Conservation (phyloP, 1,284 basidiomycete species). For the Rhizoctonia solani region DNA sequence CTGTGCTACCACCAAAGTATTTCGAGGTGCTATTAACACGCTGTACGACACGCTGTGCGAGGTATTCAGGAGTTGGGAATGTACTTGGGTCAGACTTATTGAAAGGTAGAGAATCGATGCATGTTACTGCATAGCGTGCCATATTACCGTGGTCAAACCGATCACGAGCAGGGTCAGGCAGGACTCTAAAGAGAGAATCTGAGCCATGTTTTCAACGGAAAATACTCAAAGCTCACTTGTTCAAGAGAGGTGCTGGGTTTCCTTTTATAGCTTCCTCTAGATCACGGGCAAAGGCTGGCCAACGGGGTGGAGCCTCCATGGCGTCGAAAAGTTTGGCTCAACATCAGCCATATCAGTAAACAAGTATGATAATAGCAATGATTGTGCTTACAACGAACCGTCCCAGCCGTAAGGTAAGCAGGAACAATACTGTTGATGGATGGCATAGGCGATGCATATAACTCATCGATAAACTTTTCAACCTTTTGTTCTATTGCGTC, state of each 20-base stretch:
- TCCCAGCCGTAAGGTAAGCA: constrained; percentile 38
- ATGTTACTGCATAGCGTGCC: constrained; percentile 22
- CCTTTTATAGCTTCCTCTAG: constrained; percentile 9
- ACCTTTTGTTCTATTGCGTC: constrained; percentile 44
- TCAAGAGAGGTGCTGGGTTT: constrained; percentile 13
- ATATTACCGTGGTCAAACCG: constrained; percentile 24
- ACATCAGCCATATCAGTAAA: too few relatives aligned
- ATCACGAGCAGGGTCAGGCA: constrained; percentile 15
- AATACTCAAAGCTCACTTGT: not conserved
- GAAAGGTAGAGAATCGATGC: constrained; percentile 20
- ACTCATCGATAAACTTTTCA: constrained; percentile 46
- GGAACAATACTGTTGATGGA: constrained; percentile 39
- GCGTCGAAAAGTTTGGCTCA: constrained; percentile 29
- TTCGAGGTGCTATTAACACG: constrained; percentile 25
- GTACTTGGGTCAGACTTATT: constrained; percentile 30
- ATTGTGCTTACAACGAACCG: constrained; percentile 7
- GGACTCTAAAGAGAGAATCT: not conserved
- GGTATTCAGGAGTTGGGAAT: constrained; percentile 14
- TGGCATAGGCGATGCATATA: constrained; percentile 21
- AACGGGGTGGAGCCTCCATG: constrained; percentile 11
- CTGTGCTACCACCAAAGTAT: constrained; percentile 27
- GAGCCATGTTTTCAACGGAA: not conserved
- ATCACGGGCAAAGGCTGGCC: constrained; percentile 2
- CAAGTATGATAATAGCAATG: not conserved
- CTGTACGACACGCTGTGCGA: constrained; percentile 9